Evolutionary conservation across 768 basidiomycete genomes (phyloP).

Genomic region (Hypholoma sublateritium): DNA sequence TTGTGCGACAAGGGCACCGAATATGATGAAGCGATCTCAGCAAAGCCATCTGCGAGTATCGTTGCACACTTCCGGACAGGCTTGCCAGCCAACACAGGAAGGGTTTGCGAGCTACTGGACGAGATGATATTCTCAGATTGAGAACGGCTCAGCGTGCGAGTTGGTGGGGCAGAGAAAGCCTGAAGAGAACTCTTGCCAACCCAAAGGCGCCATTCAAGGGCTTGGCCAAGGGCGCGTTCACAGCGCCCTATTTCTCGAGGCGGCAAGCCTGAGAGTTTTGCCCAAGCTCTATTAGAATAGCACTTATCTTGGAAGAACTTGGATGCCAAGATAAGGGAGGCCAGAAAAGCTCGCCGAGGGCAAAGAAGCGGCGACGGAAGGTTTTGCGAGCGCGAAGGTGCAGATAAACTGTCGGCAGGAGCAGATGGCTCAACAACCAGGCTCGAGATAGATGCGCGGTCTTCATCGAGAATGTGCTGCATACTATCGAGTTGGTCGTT

Average conservation of each 20-base stretch:
- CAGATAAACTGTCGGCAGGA: conserved; percentile 9
- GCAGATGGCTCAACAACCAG: conserved; percentile 4
- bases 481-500: conserved; percentile 18
- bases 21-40: background rate
- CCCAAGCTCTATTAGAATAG: conserved; percentile 94
- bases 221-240: conserved; percentile 84
- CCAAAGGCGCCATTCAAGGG: conserved; percentile 91
- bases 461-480: background rate
- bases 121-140: conserved; percentile 46
- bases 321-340: conserved; percentile 83
- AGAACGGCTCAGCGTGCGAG: conserved; percentile 44
- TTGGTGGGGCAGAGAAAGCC: conserved; percentile 6
- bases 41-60: conserved; percentile 34
- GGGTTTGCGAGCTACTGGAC: conserved; percentile 13
- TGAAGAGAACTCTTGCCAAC: conserved; percentile 64
- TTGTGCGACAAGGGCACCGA: background rate
- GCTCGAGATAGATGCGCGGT: conserved; percentile 10
- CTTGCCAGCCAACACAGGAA: conserved; percentile 22
- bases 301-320: conserved; percentile 94
- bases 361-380: conserved; percentile 85
- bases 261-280: conserved; percentile 86
- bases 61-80: conserved; percentile 41
- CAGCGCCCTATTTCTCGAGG: conserved; percentile 85
- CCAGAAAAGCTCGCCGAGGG: conserved; percentile 86
- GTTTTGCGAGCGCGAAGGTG: conserved; percentile 25